Conservation (phyloP, 768 basidiomycete species). For the Amanita thiersii region DNA sequence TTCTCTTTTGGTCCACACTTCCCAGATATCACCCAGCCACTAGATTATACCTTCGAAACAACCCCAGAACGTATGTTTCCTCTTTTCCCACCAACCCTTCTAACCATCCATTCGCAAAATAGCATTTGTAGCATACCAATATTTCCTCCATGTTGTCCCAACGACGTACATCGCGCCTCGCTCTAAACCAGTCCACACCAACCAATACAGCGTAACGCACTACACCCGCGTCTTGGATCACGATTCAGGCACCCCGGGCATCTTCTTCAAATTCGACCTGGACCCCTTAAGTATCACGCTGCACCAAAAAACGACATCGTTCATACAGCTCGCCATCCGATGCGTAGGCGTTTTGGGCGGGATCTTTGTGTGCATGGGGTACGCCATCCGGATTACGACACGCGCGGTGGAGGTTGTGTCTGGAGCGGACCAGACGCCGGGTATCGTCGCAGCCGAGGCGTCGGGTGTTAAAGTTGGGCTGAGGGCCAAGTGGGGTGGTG, state of each 20-base stretch:
- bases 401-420: slow-evolving; percentile 64
- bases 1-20: slow-evolving; percentile 97
- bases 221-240: slow-evolving; percentile 73
- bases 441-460: slow-evolving; percentile 59
- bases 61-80: slow-evolving; percentile 53
- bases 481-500: slow-evolving; percentile 63
- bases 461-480: slow-evolving; percentile 45
- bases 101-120: slow-evolving; percentile 6
- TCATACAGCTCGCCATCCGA: slow-evolving; percentile 77
- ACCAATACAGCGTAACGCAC: slow-evolving; percentile 94
- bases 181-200: slow-evolving; percentile 52
- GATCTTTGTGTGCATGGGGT: slow-evolving; percentile 78
- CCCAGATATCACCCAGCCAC: slow-evolving; percentile 90
- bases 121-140: slow-evolving; percentile 91
- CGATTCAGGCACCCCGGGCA: slow-evolving; percentile 78
- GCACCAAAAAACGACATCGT: slow-evolving; percentile 78
- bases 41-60: slow-evolving; percentile 83
- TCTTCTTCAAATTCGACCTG: slow-evolving; percentile 97
- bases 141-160: slow-evolving; percentile 92
- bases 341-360: slow-evolving; percentile 92
- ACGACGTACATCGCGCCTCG: slow-evolving; percentile 85
- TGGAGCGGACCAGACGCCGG: slow-evolving; percentile 35
- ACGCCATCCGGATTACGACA: slow-evolving; percentile 58
- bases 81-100: slow-evolving; percentile 1
- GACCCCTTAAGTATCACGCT: slow-evolving; percentile 85